These are phyloP conservation scores for Xylaria sp. DNA, from an alignment of 2,329 filamentous ascomycete species.

Conservation along the genomic window DNA sequence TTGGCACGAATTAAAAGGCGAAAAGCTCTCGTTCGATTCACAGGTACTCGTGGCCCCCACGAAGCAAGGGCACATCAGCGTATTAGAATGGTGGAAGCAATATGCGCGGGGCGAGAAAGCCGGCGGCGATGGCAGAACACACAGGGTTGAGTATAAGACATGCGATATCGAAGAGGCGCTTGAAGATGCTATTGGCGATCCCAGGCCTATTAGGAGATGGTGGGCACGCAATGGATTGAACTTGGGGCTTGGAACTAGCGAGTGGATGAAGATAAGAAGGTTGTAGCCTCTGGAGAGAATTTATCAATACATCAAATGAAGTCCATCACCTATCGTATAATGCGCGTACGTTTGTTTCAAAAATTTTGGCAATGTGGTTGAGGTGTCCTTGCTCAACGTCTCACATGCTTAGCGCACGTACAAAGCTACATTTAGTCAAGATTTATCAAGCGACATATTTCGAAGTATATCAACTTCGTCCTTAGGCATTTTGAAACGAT, in stretches of 20 bases:
- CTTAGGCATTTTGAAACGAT: too few relatives aligned
- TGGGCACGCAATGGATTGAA: conserved; percentile 89
- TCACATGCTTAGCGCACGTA: not conserved
- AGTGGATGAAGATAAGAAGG: conserved; percentile 87
- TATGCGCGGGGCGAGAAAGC: conserved; percentile 68
- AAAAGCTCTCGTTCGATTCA: conserved; percentile 79
- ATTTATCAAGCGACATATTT: not conserved
- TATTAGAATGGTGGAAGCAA: conserved; percentile 92
- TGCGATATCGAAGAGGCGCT: conserved; percentile 96
- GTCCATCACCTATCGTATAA: not conserved
- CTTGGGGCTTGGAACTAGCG: conserved; percentile 81
- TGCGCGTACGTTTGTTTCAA: not conserved
- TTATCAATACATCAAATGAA: not conserved
- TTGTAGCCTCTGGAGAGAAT: conserved; percentile 56
- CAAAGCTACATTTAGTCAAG: not conserved
- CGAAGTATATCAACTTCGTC: not conserved
- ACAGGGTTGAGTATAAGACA: conserved; percentile 90
- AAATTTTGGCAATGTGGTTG: not conserved
- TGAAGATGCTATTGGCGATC: conserved; percentile 82
- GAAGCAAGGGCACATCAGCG: conserved; percentile 83
- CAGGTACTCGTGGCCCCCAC: conserved; percentile 89
- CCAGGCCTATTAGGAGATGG: conserved; percentile 81
- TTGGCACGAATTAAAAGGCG: conserved; percentile 80
- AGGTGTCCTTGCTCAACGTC: not conserved
- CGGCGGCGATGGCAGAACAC: conserved; percentile 62